Conservation (phyloP, 169 alveolate genomes). For the Plasmodium vinckei region DNA sequence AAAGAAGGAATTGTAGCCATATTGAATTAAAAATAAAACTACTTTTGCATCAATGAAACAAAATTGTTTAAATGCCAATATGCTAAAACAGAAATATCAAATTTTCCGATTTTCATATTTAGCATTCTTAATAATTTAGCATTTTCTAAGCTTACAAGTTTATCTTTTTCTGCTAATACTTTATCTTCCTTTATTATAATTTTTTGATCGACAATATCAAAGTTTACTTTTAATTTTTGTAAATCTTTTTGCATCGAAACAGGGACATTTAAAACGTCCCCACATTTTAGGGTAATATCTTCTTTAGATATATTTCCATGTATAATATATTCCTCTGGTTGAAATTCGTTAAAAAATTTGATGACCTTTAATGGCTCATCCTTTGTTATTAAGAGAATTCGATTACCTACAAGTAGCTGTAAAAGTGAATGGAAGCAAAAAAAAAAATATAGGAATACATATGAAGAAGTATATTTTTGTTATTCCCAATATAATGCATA, state of each 20-base stretch:
- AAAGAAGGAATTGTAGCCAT: not conserved
- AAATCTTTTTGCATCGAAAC: conserved; percentile 77
- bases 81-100: conserved; percentile 72
- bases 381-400: conserved; percentile 54
- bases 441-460: too few species aligned
- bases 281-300: conserved; percentile 47
- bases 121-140: conserved; percentile 72
- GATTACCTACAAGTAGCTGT: conserved; percentile 73
- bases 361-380: conserved; percentile 65
- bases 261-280: conserved; percentile 68
- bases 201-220: conserved; percentile 74
- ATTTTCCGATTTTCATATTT: conserved; percentile 71
- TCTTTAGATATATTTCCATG: conserved; percentile 59
- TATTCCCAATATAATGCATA: too few species aligned
- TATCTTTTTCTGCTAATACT: conserved; percentile 72
- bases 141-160: conserved; percentile 50
- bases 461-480: too few species aligned
- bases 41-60: conserved; percentile 38
- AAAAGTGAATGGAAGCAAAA: not conserved
- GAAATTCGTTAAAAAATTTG: conserved; percentile 74
- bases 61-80: conserved; percentile 55
- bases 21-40: too few species aligned
- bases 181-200: conserved; percentile 65
- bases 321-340: conserved; percentile 73
- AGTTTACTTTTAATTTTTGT: conserved; percentile 70